A percentile compares a stretch with the other conserved stretches of the same genome.
Conservation (phyloP, 768 basidiomycete species). For the Filobasidium wieringae region DNA sequence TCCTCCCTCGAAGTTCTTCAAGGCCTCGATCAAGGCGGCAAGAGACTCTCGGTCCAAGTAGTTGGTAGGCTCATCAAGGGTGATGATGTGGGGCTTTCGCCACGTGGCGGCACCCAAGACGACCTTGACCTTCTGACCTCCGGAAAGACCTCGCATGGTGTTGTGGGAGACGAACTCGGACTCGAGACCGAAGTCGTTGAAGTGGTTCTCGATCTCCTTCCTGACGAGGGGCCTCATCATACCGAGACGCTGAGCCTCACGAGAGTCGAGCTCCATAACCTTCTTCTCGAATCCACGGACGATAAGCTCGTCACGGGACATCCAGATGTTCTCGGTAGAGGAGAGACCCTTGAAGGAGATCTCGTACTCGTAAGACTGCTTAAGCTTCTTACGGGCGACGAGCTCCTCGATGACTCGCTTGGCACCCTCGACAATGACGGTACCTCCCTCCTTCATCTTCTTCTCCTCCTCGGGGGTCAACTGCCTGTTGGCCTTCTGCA, state of each 20-base stretch:
- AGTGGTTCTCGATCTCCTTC: constrained; percentile 98
- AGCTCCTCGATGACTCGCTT: constrained; percentile 94
- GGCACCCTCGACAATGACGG: constrained; percentile 79
- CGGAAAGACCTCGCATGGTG: constrained; percentile 96
- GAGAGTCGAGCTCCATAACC: constrained; percentile 92
- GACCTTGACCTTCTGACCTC: constrained; percentile 99
- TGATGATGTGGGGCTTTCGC: constrained; percentile 96
- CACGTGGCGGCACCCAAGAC: constrained; percentile 96
- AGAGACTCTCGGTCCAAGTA: constrained; percentile 99
- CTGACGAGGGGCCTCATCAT: constrained; percentile 91
- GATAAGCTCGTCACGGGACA: constrained; percentile 89
- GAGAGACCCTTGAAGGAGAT: constrained; percentile 87
- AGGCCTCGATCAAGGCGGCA: constrained; percentile 92
- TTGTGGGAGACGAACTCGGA: constrained; percentile 98
- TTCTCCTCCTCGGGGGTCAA: constrained; percentile 74
- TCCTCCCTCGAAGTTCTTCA: constrained; percentile 97
- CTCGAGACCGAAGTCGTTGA: constrained; percentile 97
- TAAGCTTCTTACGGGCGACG: constrained; percentile 82
- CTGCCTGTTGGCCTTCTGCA: constrained; percentile 78
- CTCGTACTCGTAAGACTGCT: constrained; percentile 99
- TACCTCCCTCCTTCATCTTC: constrained; percentile 93
- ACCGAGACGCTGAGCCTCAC: constrained; percentile 92
- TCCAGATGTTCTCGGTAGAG: constrained; percentile 97
- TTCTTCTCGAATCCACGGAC: constrained; percentile 99
- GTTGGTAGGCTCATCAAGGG: constrained; percentile 95